Evolutionary conservation across 352 stramenopile genomes (phyloP).

Genomic region (Globisporangium cylindrosporum): DNA sequence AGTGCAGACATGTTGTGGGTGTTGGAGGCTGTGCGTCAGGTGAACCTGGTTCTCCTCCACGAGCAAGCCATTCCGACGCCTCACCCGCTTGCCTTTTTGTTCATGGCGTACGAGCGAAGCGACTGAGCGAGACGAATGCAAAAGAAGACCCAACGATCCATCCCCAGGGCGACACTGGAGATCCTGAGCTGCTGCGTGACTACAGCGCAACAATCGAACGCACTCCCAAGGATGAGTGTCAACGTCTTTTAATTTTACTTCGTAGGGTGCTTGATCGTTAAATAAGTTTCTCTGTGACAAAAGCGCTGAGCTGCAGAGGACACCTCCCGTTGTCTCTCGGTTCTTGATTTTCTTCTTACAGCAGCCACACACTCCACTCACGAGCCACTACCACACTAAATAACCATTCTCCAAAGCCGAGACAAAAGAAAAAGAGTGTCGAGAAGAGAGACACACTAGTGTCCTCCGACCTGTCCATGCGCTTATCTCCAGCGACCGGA

Average conservation of each 20-base stretch:
- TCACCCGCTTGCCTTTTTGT: constrained; percentile 6
- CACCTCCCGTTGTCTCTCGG: constrained; percentile 3
- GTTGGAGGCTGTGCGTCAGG: not conserved
- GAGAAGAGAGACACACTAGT: not conserved
- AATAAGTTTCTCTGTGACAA: constrained; percentile 10
- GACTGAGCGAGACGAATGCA: not conserved
- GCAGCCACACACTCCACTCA: constrained; percentile 1
- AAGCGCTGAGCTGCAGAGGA: constrained; percentile 3
- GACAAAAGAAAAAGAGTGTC: constrained; percentile 1
- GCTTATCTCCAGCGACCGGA: constrained; percentile 68
- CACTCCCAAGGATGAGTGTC: not conserved
- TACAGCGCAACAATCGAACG: not conserved
- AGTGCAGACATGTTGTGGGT: not conserved
- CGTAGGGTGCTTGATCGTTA: not conserved
- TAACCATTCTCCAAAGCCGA: constrained; percentile 4
- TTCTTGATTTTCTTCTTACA: constrained; percentile 10
- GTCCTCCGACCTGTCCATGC: not conserved
- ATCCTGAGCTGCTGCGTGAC: not conserved
- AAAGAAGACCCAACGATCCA: not conserved
- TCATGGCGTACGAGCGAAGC: constrained; percentile 7
- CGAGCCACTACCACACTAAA: constrained; percentile 2
- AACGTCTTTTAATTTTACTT: not conserved
- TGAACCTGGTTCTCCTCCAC: not conserved
- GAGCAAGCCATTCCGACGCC: not conserved
- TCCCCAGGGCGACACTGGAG: constrained; percentile 12